Base-by-base conservation (phyloP, 805 yeast genomes). In the Candida sphagnicola region DNA sequence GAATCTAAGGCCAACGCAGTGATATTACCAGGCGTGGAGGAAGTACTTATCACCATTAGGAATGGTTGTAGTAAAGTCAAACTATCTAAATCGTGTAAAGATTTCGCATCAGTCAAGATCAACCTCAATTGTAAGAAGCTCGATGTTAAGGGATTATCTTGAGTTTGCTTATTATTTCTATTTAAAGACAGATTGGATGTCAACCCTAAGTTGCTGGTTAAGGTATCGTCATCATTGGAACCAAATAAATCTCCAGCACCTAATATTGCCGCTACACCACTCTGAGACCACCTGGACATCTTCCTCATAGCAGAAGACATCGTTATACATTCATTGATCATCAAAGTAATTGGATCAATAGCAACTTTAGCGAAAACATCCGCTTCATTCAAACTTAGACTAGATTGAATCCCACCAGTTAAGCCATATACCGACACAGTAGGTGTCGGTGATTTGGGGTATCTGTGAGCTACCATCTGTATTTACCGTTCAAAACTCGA, bases 221-320 rank as follows among this genome's bases (percentile, higher is more conserved):
- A 41, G 18, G 60, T 43, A 34, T 60, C 69, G 33, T 63, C 74
- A 37, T 61, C 58, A 25, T 25, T 30, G n/a, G 40, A 74, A 48
- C 78, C 77, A 34, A 78, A 71, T 32, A 78, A 64, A 35, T 67
- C 69, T 18, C 80, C 74, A 4, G 85, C 80, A 2, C 93, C 85
- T 32, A 91, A 67, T 21, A 91, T 78, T 4, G 95, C 87, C 8
- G 96, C 91, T 28, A 90, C 93, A 36, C 83, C 84, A 30, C 84
- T 76, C 48, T 84, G 83, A 46, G 85, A 78, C 55, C 89, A 77
- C 46, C 85, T 74, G 35, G 51, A 52, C 53, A 58, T 57, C 55
- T 88, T 89, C 39, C 97, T 73, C 95, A 93, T 88, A 16, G 93
- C 89, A 14, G 95, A 82, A 14, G 91, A 78, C 37, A 93, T 76